These are phyloP conservation scores for Atkinsonella hypoxylon DNA, from an alignment of 2,329 filamentous ascomycete species.

Conservation along the genomic window DNA sequence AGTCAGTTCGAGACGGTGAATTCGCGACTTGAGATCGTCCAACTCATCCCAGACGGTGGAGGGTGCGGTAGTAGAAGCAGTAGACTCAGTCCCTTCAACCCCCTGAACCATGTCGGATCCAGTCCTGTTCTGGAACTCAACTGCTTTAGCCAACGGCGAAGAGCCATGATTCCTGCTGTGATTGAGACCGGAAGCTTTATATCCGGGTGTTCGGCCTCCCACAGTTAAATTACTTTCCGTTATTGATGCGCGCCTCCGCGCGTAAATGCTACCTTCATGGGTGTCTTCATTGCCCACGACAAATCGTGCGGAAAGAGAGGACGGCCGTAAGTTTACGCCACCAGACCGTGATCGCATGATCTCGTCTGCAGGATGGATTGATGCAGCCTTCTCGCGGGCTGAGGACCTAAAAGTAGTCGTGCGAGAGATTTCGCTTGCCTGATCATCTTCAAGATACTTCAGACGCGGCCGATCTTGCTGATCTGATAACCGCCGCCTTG, in stretches of 20 bases:
- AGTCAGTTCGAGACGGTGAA: constrained; percentile 78
- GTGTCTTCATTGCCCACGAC: constrained; percentile 33
- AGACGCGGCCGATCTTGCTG: constrained; percentile 34
- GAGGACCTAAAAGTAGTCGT: constrained; percentile 31
- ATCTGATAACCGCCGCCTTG: constrained; percentile 44
- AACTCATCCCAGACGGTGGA: constrained; percentile 97
- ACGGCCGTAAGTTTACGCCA: constrained; percentile 25
- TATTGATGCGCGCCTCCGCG: constrained; percentile 31
- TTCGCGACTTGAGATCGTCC: constrained; percentile 87
- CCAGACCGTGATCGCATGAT: constrained; percentile 20
- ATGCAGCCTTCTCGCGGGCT: constrained; percentile 30
- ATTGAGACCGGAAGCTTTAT: constrained; percentile 22
- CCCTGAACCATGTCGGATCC: constrained; percentile 24
- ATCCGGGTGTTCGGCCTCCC: constrained; percentile 30
- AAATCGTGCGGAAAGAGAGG: constrained; percentile 38
- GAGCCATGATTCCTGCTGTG: constrained; percentile 38
- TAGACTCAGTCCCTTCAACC: constrained; percentile 69
- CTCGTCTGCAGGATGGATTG: constrained; percentile 25
- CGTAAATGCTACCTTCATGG: constrained; percentile 17
- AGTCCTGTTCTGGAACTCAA: constrained; percentile 21
- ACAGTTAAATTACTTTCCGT: constrained; percentile 31
- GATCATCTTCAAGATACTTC: constrained; percentile 32
- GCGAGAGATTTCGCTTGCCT: constrained; percentile 27
- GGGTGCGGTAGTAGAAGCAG: constrained; percentile 73
- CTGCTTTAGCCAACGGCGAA: constrained; percentile 41